A percentile compares a stretch with the other conserved stretches of the same genome.
These are phyloP conservation scores for Hypoxylon fragiforme DNA, from an alignment of 495 filamentous ascomycete genomes.

Conservation along the genomic window DNA sequence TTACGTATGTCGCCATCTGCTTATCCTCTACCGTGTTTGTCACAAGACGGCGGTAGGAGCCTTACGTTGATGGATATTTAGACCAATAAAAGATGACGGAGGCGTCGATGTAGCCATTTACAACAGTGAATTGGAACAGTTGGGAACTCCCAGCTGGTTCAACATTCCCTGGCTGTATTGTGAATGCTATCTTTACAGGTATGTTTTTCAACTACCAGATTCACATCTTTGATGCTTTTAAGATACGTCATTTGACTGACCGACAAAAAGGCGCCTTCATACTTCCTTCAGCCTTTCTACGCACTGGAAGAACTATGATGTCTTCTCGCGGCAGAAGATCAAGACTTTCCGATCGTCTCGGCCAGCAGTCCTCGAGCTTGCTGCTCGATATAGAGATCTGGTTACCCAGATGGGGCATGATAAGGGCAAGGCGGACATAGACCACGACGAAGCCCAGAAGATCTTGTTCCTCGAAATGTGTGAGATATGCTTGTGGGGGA, in stretches of 20 bases:
- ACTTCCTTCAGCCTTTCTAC: constrained; percentile 74
- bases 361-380: constrained; percentile 86
- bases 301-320: constrained; percentile 90
- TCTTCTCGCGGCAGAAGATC: constrained; percentile 90
- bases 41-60: background rate
- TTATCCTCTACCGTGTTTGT: too few species aligned
- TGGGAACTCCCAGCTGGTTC: constrained; percentile 79
- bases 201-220: too few species aligned
- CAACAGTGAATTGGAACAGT: constrained; percentile 78
- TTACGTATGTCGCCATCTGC: constrained; percentile 74
- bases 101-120: constrained; percentile 75
- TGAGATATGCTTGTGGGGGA: constrained; percentile 97
- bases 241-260: background rate
- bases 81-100: constrained; percentile 82
- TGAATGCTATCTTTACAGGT: constrained; percentile 95
- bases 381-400: constrained; percentile 68
- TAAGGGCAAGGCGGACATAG: constrained; percentile 46
- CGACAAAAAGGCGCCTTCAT: constrained; percentile 66
- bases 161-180: constrained; percentile 82
- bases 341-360: constrained; percentile 91
- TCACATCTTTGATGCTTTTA: background rate
- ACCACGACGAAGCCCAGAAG: constrained; percentile 67
- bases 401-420: constrained; percentile 56
- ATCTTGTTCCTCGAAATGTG: constrained; percentile 89
- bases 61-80: constrained; percentile 41